Evolutionary conservation across 352 stramenopile species (phyloP), one percentile per base, ranked within the genome.

Genomic region (Phytophthora colocasiae): DNA sequence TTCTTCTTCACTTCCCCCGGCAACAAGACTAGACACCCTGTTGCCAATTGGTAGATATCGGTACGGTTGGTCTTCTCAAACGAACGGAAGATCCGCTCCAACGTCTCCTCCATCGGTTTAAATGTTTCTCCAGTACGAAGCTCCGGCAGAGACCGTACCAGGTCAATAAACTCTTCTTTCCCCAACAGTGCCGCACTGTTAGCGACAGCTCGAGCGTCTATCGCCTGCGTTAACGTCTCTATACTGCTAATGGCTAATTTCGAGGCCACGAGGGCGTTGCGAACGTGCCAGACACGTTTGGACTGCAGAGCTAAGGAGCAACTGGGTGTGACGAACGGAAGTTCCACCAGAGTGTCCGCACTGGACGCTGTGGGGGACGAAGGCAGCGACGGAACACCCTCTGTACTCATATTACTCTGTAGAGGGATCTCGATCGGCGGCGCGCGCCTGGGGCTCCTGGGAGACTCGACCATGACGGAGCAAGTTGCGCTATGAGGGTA

Each of bases 181-280:
- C 83, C 77, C 7, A 92, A 56, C 0, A 57, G 26, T 2, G 17
- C 41, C 17, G 50, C 57, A 27, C 47, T 69, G 12, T 75, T 26
- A 0, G 19, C 51, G 4, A 57, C 60, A 1, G 54, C 66, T 40
- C 77, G 78, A 32, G 76, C 66, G 41, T 82, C 63, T 24, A 89
- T 62, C 4, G 77, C 73, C 2, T 46, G 24, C 55, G 70, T 50
- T 17, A 92, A 60, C 27, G 71, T 65, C 38, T 72, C 63, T 26
- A 87, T 65, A n/a, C 53, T 66, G 54, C 81, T 90, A 4, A 64
- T 67, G 7, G 63, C 78, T 34, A 93, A 49, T 15, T 90, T 86
- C 1, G 81, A 85, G 4, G 77, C 85, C 14, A 93, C 80, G 4
- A 95, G 76, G 10, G 87, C 81, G 45, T 95, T 92, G 54, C 76